A percentile compares a stretch with the other conserved stretches of the same genome.
phyloP scores from a whole-genome alignment of 495 filamentous ascomycete species.

The Evansstolkia leycettana region DNA sequence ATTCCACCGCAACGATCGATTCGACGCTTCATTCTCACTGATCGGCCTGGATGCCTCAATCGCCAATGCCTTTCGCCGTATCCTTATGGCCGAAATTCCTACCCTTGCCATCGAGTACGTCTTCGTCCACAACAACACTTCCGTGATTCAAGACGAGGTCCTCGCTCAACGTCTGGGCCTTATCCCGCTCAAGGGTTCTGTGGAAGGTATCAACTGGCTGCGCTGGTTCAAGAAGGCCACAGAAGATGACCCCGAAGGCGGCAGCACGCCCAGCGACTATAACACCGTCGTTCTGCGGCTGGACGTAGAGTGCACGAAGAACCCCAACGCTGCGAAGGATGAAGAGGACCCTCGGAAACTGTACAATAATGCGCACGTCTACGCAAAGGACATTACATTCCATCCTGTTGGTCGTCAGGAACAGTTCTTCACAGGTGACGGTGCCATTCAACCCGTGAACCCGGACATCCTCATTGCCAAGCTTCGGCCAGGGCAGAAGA shows the following conservation, averaged over 20 bases:
- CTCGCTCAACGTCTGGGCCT: constrained; percentile 80
- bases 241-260: constrained; percentile 40
- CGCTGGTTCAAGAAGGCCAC: constrained; percentile 56
- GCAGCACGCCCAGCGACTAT: constrained; percentile 48
- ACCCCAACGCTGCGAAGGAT: constrained; percentile 49
- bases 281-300: constrained; percentile 71
- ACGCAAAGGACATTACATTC: constrained; percentile 71
- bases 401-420: constrained; percentile 60
- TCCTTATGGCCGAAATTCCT: constrained; percentile 89
- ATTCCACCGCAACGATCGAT: constrained; percentile 67
- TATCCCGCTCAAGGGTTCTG: constrained; percentile 72
- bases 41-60: constrained; percentile 84
- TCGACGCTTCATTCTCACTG: constrained; percentile 76
- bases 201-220: constrained; percentile 64
- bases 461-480: constrained; percentile 93
- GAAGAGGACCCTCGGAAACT: constrained; percentile 72
- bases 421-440: constrained; percentile 50
- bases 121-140: constrained; percentile 89
- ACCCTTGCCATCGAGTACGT: constrained; percentile 87
- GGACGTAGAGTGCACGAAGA: constrained; percentile 62
- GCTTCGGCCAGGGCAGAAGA: constrained; percentile 78
- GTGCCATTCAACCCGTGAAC: constrained; percentile 62
- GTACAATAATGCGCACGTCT: constrained; percentile 77
- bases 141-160: constrained; percentile 94
- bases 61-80: constrained; percentile 96